Evolutionary conservation across 1,284 basidiomycete species (phyloP), one percentile per base, ranked within the genome.

Genomic region (Laetiporus sulphureus): DNA sequence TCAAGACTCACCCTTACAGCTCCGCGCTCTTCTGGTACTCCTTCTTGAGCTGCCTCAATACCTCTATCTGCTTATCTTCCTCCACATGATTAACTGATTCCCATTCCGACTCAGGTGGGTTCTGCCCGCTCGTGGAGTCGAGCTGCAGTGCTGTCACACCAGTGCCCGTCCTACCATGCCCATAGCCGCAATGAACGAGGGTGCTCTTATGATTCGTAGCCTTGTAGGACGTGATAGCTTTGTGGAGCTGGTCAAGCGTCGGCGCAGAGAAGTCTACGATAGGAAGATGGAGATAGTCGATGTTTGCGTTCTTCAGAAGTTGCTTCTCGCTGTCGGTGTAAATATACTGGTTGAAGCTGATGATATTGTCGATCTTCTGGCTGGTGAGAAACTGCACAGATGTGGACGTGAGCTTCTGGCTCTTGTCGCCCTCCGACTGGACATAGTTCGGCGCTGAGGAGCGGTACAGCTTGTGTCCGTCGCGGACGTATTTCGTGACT

Each of bases 81-180:
- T 52, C 50, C 7, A 52, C 50, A 33, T 48, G 41, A 24, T 52
- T 52, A 11, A 34, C 34, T 11, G 33, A 18, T 24, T 33, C 40
- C 50, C 47, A 46, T 3, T 40, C 36, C 3, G 24, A 6, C 39
- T 50, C 43, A 10, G 40, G 40, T 18, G 50, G 50, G 16, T 43
- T 40, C 21, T 36, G 16, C 7, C 50, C 50, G 21, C 32, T 12
- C 20, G 50, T 52, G 25, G 39, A 20, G 27, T 22, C 37, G 15
- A 53, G 42, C 42, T 53, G 51, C 23, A 51, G 12, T 8, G 47
- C 48, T 21, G 51, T 51, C 5, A 53, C 38, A 12, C 48, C 45
- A 5, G 51, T 53, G n/a, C 51, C 51, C 16, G 49, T 55, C 48
- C 53, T 50, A 10, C 46, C 53, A 25, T 44, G 41, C 4, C 50